Evolutionary conservation across 768 basidiomycete species (phyloP).

Genomic region (Lactarius sp.): DNA sequence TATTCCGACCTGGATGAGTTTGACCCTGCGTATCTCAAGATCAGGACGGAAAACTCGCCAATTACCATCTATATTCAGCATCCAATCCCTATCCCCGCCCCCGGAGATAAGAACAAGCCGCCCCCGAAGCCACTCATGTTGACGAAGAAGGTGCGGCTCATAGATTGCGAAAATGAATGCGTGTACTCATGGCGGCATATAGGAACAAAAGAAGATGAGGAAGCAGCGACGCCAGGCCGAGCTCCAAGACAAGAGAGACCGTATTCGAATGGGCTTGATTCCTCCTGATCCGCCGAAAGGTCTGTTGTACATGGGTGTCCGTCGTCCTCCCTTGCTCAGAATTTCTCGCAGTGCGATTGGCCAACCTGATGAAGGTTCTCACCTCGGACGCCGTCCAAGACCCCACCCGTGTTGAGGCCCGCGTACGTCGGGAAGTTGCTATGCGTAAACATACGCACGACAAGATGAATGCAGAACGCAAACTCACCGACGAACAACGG

Average conservation of each 20-base stretch:
- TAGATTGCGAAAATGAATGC: background rate
- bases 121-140: constrained; percentile 84
- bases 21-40: constrained; percentile 55
- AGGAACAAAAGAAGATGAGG: constrained; percentile 97
- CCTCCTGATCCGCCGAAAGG: constrained; percentile 96
- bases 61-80: constrained; percentile 93
- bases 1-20: constrained; percentile 66
- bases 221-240: constrained; percentile 84
- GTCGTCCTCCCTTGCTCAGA: constrained; percentile 9
- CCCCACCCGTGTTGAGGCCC: constrained; percentile 94
- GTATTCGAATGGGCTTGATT: constrained; percentile 91
- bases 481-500: constrained; percentile 86
- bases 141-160: constrained; percentile 68
- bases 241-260: constrained; percentile 89
- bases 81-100: constrained; percentile 92
- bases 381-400: constrained; percentile 97
- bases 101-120: constrained; percentile 76
- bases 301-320: constrained; percentile 31
- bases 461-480: constrained; percentile 89
- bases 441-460: constrained; percentile 86
- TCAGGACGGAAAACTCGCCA: constrained; percentile 62
- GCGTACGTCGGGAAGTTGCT: constrained; percentile 89
- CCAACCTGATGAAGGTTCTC: constrained; percentile 96
- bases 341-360: constrained; percentile 64
- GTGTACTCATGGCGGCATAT: constrained; percentile 7